phyloP scores from a whole-genome alignment of 2,329 filamentous ascomycete species.

The Talaromyces islandicus region DNA sequence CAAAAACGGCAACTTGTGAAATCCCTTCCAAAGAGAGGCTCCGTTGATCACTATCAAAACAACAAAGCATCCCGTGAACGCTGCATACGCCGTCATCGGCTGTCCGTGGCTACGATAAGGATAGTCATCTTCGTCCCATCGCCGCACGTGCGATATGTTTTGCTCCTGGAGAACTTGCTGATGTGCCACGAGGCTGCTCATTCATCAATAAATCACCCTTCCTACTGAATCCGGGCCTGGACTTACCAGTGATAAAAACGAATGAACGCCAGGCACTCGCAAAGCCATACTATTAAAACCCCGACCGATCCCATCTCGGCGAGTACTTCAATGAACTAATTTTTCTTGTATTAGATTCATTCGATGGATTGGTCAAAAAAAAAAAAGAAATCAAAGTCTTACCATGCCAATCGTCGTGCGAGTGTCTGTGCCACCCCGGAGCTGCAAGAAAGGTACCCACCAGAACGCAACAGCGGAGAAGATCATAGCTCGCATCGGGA shows the following conservation, averaged over 20 bases:
- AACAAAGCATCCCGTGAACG: conserved; percentile 30
- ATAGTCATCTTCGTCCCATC: conserved; percentile 23
- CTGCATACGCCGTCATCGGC: conserved; percentile 31
- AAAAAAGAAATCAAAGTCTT: conserved; percentile 3
- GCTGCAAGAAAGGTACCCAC: conserved; percentile 39
- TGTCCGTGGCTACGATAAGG: conserved; percentile 36
- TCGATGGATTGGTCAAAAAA: neutral
- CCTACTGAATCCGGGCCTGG: neutral
- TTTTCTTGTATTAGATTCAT: neutral
- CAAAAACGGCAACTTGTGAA: conserved; percentile 29
- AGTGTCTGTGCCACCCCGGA: conserved; percentile 13
- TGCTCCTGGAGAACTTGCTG: conserved; percentile 5
- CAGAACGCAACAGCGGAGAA: conserved; percentile 33
- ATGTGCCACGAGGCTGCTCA: conserved; percentile 4
- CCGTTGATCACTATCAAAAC: conserved; percentile 30
- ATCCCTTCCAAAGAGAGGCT: conserved; percentile 31
- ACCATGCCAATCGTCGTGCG: conserved; percentile 13
- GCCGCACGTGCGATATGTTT: conserved; percentile 7
- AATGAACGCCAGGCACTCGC: conserved; percentile 38
- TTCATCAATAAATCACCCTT: neutral
- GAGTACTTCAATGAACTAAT: conserved; percentile 36
- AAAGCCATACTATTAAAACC: conserved; percentile 34
- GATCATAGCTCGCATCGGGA: conserved; percentile 35
- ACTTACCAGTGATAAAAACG: conserved; percentile 31
- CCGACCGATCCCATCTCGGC: conserved; percentile 32